Evolutionary conservation across 768 basidiomycete genomes (phyloP).

Genomic region (Neoboletus brunneissimus): DNA sequence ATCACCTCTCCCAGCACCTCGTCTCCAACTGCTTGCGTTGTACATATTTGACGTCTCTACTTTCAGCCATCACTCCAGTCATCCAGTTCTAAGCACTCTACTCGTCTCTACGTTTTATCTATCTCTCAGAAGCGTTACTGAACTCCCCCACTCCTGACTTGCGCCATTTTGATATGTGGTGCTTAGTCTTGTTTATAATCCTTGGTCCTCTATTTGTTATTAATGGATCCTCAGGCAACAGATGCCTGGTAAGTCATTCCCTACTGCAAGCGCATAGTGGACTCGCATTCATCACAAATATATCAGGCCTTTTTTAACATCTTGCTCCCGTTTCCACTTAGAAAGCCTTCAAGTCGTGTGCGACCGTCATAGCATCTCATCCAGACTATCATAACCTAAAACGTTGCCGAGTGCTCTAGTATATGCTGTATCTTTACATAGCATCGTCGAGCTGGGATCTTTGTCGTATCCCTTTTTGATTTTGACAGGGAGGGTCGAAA

Average conservation of each 20-base stretch:
- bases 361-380: background rate
- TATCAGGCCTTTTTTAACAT: background rate
- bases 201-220: background rate
- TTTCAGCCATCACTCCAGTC: background rate
- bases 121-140: background rate
- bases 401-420: slow-evolving; percentile 12
- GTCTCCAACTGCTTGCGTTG: background rate
- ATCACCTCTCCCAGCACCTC: background rate
- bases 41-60: slow-evolving; percentile 3
- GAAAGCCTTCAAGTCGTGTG: background rate
- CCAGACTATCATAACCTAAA: slow-evolving; percentile 5
- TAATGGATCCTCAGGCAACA: background rate
- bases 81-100: background rate
- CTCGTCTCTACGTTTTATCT: background rate
- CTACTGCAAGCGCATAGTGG: background rate
- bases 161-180: background rate
- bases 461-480: background rate
- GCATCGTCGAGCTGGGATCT: slow-evolving; percentile 1
- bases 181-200: background rate
- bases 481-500: background rate
- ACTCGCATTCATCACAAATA: slow-evolving; percentile 5
- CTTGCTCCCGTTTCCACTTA: background rate
- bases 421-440: slow-evolving; percentile 8
- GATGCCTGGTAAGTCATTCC: slow-evolving; percentile 9
- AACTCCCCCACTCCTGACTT: background rate